Conservation (phyloP, 306 rosid genomes). For the Cucumis cinereus region DNA sequence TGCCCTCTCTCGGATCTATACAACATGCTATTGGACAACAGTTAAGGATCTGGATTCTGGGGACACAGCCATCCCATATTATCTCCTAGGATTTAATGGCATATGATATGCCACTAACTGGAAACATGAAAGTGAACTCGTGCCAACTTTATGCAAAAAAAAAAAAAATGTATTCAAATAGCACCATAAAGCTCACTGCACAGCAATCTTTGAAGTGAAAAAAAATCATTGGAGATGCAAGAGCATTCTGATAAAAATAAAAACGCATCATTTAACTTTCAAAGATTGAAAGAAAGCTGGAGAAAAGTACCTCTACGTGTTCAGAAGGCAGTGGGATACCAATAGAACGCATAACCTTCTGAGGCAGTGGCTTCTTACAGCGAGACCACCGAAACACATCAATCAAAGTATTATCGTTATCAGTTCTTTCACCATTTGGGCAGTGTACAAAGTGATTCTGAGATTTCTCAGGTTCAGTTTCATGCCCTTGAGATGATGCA, state of each 20-base stretch:
- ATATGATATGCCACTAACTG: neutral
- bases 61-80: neutral
- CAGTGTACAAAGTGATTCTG: slow-evolving; percentile 52
- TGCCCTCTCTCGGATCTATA: neutral
- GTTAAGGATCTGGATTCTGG: neutral
- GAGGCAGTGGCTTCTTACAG: slow-evolving; percentile 81
- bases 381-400: slow-evolving; percentile 91
- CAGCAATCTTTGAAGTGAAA: neutral
- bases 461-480: slow-evolving; percentile 45
- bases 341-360: slow-evolving; percentile 57
- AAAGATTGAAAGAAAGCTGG: neutral
- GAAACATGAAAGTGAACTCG: neutral
- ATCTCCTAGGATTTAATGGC: neutral
- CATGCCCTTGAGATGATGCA: slow-evolving; percentile 39
- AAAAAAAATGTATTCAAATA: neutral
- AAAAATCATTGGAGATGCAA: neutral
- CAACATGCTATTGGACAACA: neutral
- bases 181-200: neutral
- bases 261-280: neutral
- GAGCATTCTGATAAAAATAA: neutral
- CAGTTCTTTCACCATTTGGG: slow-evolving; percentile 56
- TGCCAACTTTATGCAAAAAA: neutral
- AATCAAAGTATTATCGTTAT: slow-evolving; percentile 38
- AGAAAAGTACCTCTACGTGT: slow-evolving; percentile 58
- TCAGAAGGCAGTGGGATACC: slow-evolving; percentile 86